phyloP scores from a whole-genome alignment of 768 basidiomycete genomes.

The Mycena belliarum region DNA sequence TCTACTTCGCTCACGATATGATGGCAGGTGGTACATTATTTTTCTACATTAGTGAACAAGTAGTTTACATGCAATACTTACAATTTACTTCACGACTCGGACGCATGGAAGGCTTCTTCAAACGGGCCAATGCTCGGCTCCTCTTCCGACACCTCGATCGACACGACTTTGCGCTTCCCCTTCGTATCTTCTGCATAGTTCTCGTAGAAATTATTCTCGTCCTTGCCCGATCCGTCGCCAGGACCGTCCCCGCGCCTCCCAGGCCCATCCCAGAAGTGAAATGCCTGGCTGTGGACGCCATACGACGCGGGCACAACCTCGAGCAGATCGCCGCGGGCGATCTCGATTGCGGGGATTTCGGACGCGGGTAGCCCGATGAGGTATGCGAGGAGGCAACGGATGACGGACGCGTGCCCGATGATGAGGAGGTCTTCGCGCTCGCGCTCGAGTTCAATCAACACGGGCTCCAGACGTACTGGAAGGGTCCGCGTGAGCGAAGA shows the following conservation, averaged over 20 bases:
- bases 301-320: slow-evolving; percentile 90
- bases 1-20: too few species aligned
- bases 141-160: slow-evolving; percentile 15
- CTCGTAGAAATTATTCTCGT: slow-evolving; percentile 84
- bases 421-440: slow-evolving; percentile 94
- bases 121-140: neutral
- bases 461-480: slow-evolving; percentile 88
- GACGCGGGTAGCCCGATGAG: slow-evolving; percentile 92
- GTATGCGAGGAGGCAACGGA: slow-evolving; percentile 92
- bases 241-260: slow-evolving; percentile 49
- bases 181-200: slow-evolving; percentile 81
- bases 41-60: too few species aligned
- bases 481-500: neutral
- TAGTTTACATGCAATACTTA: neutral
- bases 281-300: slow-evolving; percentile 87
- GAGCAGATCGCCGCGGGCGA: slow-evolving; percentile 94
- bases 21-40: too few species aligned
- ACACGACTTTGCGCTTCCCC: slow-evolving; percentile 49
- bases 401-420: slow-evolving; percentile 96
- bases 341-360: slow-evolving; percentile 97
- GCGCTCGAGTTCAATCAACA: slow-evolving; percentile 90
- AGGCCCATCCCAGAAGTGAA: slow-evolving; percentile 91
- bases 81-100: neutral
- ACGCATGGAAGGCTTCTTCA: too few species aligned
- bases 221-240: slow-evolving; percentile 41